phyloP scores from a whole-genome alignment of 768 basidiomycete species.

The Antrodiella citrinella region DNA sequence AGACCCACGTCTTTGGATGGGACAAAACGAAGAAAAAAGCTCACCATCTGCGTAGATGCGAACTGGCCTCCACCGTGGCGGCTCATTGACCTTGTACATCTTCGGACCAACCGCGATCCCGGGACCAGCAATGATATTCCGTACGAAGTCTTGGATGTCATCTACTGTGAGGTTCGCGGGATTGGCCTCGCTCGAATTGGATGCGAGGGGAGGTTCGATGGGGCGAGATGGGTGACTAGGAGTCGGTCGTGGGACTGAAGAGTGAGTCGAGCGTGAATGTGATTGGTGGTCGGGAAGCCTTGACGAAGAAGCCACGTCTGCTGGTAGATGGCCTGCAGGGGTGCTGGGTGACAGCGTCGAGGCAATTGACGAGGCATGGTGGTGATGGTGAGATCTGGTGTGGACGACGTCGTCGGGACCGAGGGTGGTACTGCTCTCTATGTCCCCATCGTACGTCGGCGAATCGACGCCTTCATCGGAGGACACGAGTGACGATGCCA shows the following conservation, averaged over 20 bases:
- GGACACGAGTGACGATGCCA: slow-evolving; percentile 39
- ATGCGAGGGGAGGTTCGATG: slow-evolving; percentile 9
- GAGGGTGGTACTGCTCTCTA: slow-evolving; percentile 70
- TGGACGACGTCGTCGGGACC: slow-evolving; percentile 34
- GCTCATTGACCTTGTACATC: slow-evolving; percentile 78
- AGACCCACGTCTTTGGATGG: background rate
- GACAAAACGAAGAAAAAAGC: slow-evolving; percentile 16
- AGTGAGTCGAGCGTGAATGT: slow-evolving; percentile 2
- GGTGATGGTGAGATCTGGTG: slow-evolving; percentile 14
- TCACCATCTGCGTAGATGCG: slow-evolving; percentile 91
- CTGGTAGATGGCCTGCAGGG: slow-evolving; percentile 25
- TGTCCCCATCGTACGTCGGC: slow-evolving; percentile 85
- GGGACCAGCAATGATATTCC: slow-evolving; percentile 66
- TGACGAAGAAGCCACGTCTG: background rate
- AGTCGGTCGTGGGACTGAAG: slow-evolving; percentile 4
- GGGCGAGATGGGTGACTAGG: slow-evolving; percentile 8
- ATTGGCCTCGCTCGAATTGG: slow-evolving; percentile 28
- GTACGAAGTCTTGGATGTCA: slow-evolving; percentile 77
- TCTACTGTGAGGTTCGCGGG: slow-evolving; percentile 60
- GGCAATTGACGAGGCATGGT: slow-evolving; percentile 30
- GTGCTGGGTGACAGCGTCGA: slow-evolving; percentile 37
- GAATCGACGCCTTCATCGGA: slow-evolving; percentile 76
- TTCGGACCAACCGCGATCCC: slow-evolving; percentile 29
- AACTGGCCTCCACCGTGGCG: slow-evolving; percentile 72
- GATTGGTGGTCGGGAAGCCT: background rate